Evolutionary conservation across 1,139 yeast species (phyloP).

Genomic region (Candida sojae): DNA sequence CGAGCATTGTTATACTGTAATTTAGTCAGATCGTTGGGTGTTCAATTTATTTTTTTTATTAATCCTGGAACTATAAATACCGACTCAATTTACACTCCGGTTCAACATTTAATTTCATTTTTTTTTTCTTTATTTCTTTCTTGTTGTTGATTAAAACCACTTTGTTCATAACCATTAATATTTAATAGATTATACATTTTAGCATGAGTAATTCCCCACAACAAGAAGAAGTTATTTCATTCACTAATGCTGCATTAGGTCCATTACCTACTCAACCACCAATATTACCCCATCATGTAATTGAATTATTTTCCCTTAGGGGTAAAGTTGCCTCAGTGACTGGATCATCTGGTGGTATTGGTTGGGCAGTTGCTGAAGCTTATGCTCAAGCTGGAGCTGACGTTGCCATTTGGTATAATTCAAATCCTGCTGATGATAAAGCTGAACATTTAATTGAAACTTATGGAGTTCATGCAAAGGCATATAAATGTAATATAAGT

Average conservation of each 20-base stretch:
- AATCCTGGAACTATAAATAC: too few relatives aligned
- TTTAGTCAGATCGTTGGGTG: too few relatives aligned
- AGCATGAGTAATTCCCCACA: not conserved
- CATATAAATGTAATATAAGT: conserved; percentile 72
- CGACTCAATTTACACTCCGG: not conserved
- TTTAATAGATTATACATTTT: not conserved
- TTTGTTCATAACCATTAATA: not conserved
- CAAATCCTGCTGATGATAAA: conserved; percentile 57
- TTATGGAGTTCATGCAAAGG: conserved; percentile 67
- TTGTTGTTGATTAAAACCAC: not conserved
- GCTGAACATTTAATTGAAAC: conserved; percentile 58
- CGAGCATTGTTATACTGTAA: too few relatives aligned
- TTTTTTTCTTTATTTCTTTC: not conserved
- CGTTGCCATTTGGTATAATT: conserved; percentile 73
- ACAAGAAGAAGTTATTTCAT: conserved; percentile 14
- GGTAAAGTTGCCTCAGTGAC: conserved; percentile 89
- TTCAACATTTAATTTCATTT: not conserved
- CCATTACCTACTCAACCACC: conserved; percentile 33
- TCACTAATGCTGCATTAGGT: conserved; percentile 27
- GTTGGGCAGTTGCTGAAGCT: conserved; percentile 81
- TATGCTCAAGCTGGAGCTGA: conserved; percentile 92
- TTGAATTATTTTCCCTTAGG: conserved; percentile 64
- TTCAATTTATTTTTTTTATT: too few relatives aligned
- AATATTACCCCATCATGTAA: conserved; percentile 27
- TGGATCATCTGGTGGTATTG: conserved; percentile 87